phyloP scores from a whole-genome alignment of 163 green algal species.

The Chlamydomonas reinhardtii region DNA sequence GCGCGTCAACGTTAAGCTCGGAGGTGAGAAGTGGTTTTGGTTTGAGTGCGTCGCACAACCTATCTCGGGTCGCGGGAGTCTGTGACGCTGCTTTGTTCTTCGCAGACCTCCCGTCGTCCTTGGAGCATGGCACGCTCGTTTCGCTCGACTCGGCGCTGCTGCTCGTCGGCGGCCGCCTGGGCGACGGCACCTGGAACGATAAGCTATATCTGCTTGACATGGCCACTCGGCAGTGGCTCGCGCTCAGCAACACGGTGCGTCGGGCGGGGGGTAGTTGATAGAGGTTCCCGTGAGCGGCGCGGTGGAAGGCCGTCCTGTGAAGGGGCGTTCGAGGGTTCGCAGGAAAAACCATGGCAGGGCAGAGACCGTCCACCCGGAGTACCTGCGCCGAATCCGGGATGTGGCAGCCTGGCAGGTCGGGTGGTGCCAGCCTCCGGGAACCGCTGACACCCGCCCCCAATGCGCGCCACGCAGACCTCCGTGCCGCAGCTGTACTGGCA shows the following conservation, averaged over 20 bases:
- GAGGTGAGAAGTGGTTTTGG: not conserved
- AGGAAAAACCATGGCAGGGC: too few relatives aligned
- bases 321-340: too few relatives aligned
- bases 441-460: not conserved
- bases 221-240: not conserved
- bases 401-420: too few relatives aligned
- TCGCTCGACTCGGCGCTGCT: not conserved
- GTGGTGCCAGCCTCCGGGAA: too few relatives aligned
- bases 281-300: too few relatives aligned
- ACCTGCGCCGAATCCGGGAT: too few relatives aligned
- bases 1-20: not conserved
- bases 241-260: too few relatives aligned
- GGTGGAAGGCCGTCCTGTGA: too few relatives aligned
- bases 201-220: not conserved
- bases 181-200: not conserved
- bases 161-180: not conserved
- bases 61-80: too few relatives aligned
- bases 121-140: constrained; percentile 18
- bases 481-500: constrained; percentile 18
- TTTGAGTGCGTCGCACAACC: not conserved
- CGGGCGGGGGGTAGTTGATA: too few relatives aligned
- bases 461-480: not conserved
- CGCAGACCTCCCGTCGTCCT: not conserved
- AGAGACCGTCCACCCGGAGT: too few relatives aligned
- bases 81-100: not conserved